Evolutionary conservation across 352 stramenopile genomes (phyloP).

Genomic region (Albugo laibachii): DNA sequence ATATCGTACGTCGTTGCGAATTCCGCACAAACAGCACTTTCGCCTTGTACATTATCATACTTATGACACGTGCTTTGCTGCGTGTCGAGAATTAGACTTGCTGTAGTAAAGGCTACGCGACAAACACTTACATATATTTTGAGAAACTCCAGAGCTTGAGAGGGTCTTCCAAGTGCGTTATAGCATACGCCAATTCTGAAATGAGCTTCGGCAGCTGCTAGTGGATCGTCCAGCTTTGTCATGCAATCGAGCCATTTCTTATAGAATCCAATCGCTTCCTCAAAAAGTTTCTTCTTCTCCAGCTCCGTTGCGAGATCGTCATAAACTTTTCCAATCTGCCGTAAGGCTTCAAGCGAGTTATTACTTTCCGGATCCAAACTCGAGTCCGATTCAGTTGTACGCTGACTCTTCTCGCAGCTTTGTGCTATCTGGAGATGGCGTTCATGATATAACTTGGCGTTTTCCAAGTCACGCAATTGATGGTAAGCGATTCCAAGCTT

Average conservation of each 20-base stretch:
- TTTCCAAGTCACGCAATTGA: constrained; percentile 36
- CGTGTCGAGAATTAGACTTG: constrained; percentile 3
- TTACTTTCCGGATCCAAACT: constrained; percentile 52
- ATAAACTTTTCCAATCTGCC: constrained; percentile 67
- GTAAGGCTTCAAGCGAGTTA: constrained; percentile 27
- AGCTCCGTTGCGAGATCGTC: constrained; percentile 24
- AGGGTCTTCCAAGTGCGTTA: constrained; percentile 31
- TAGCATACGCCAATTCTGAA: constrained; percentile 61
- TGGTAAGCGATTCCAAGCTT: constrained; percentile 74
- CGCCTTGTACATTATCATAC: constrained; percentile 32
- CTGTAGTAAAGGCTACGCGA: not conserved
- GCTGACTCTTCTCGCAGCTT: not conserved
- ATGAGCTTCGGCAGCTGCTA: constrained; percentile 36
- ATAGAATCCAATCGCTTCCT: constrained; percentile 43
- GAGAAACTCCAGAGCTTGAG: constrained; percentile 65
- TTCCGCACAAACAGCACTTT: constrained; percentile 71
- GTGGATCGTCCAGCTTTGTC: constrained; percentile 32
- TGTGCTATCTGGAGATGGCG: constrained; percentile 53
- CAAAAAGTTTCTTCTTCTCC: constrained; percentile 18
- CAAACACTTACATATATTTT: constrained; percentile 39
- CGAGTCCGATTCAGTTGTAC: constrained; percentile 7
- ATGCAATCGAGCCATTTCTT: constrained; percentile 55
- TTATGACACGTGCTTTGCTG: constrained; percentile 14
- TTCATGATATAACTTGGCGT: constrained; percentile 66
- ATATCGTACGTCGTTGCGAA: constrained; percentile 78